Base-by-base conservation (phyloP, 116 monocot genomes). In the Posidonia oceanica region DNA sequence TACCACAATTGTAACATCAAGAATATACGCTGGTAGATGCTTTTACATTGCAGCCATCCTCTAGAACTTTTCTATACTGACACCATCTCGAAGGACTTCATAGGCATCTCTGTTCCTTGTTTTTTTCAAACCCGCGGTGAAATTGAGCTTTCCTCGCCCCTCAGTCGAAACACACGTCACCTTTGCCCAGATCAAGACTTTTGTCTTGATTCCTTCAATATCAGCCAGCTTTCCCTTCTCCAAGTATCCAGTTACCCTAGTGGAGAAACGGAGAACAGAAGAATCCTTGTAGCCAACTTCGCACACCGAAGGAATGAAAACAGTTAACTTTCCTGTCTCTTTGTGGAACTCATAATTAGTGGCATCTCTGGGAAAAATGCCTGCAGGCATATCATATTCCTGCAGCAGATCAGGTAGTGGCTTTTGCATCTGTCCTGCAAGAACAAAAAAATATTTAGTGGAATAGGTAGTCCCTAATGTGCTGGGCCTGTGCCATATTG, bases 291-390 rank as follows among this genome's bases (percentile, higher is more conserved):
- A 90, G 17, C 90, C 84, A 56, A 90, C 90, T 66, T 90, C 90
- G 59, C 90, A 90, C 3, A 78, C 18, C 5, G 79, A 56, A n/a
- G 87, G 87, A 36, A 91, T 85, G 77, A 83, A 83, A 21, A 85
- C 87, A 2, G 79, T 85, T n/a, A 87, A 66, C 71, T 83, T 91
- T 70, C 54, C 54, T 0, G 91, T 87, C 63, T 82, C 87, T 64
- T 87, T 82, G 29, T 87, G 80, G 79, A 91, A 87, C 77, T 91
- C 91, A 18, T 91, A 91, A 75, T 91, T 87, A 56, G 91, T 91
- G 54, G 91, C 91, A 69, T 91, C 83, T 4, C 71, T 69, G 1
- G 91, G 91, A 71, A 91, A 91, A 68, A 91, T 80, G 42, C 91
- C 87, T 40, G 54, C 69, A 0, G 91, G 87, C 79, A 87, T 15